phyloP scores from a whole-genome alignment of 176 grass and related monocot species.

The Eleusine indica region DNA sequence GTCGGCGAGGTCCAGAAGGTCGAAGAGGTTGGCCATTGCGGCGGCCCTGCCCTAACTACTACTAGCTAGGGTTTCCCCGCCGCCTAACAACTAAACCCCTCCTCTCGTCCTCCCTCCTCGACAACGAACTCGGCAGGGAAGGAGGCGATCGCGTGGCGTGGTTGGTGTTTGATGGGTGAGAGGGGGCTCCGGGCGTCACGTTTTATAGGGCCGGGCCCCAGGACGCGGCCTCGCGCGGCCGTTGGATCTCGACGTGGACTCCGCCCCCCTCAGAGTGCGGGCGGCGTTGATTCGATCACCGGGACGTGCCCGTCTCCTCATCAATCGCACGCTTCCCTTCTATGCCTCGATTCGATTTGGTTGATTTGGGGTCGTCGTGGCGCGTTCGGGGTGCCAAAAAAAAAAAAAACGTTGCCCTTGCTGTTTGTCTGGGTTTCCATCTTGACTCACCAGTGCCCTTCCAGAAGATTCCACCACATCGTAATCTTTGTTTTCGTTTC shows the following conservation, averaged over 20 bases:
- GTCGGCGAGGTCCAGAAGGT: constrained; percentile 31
- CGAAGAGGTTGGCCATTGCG: constrained; percentile 39
- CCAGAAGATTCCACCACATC: not conserved
- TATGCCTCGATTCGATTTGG: too few species aligned
- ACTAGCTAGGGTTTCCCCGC: constrained; percentile 12
- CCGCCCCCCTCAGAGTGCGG: not conserved
- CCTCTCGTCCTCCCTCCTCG: too few species aligned
- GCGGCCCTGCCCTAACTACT: not conserved
- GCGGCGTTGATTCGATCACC: not conserved
- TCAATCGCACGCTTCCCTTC: too few species aligned
- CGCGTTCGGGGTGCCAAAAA: too few species aligned
- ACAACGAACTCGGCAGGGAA: too few species aligned
- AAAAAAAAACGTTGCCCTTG: too few species aligned
- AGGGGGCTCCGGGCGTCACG: not conserved
- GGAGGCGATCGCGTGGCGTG: too few species aligned
- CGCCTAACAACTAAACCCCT: not conserved
- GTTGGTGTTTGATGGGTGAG: not conserved
- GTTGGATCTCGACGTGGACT: not conserved
- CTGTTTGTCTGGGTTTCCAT: too few species aligned
- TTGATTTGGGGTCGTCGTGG: too few species aligned
- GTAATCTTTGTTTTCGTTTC: not conserved
- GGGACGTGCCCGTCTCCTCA: too few species aligned
- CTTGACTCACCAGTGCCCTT: not conserved
- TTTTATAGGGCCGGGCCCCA: not conserved
- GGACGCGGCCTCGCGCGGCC: not conserved